Conservation (phyloP, 2,329 filamentous ascomycete species). For the Xylariaceae sp. region DNA sequence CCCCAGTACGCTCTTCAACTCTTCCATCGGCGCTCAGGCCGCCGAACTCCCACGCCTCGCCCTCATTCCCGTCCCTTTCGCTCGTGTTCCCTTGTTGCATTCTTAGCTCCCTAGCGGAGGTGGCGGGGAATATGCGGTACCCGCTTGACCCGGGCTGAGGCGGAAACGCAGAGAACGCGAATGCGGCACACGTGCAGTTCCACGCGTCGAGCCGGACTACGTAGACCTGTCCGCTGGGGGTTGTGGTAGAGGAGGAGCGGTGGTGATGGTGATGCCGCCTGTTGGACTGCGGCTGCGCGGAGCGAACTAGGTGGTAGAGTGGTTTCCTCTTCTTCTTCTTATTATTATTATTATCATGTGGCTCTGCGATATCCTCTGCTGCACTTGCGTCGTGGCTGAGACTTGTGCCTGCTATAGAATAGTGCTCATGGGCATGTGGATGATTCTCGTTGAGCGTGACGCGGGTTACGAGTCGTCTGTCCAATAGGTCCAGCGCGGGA, state of each 20-base stretch:
- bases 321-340: conserved; percentile 4
- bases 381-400: not conserved
- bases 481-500: conserved; percentile 85
- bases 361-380: not conserved
- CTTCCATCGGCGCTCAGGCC: conserved; percentile 44
- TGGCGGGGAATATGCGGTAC: conserved; percentile 6
- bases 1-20: too few species aligned
- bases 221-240: conserved; percentile 53
- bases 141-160: conserved; percentile 18
- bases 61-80: conserved; percentile 17
- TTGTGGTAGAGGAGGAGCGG: too few species aligned
- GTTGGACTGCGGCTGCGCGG: conserved; percentile 49
- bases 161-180: conserved; percentile 74
- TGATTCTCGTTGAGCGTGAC: conserved; percentile 44
- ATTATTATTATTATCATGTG: not conserved
- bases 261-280: conserved; percentile 37
- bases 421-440: not conserved
- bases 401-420: conserved; percentile 1
- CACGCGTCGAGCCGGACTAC: conserved; percentile 76
- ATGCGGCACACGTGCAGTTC: conserved; percentile 90
- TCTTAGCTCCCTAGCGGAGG: not conserved
- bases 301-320: conserved; percentile 68
- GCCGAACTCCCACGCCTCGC: conserved; percentile 39
- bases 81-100: conserved; percentile 18
- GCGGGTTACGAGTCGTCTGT: conserved; percentile 73